Percentiles rank a stretch among this genome's conserved stretches.
phyloP scores from a whole-genome alignment of 2,329 filamentous ascomycete genomes.

The Alternaria arborescens region DNA sequence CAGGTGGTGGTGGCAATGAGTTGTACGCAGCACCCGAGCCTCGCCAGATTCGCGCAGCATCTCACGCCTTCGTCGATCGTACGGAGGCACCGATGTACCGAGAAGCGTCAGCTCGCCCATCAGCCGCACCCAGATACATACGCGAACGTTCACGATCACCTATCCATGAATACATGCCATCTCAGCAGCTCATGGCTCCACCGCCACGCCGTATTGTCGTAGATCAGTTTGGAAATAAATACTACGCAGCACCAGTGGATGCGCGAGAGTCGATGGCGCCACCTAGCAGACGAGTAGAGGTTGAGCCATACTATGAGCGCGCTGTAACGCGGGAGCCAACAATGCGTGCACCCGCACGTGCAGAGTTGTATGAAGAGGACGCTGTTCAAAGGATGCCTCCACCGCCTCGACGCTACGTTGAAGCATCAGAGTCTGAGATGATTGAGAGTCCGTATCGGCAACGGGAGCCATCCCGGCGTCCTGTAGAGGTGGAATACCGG shows the following conservation, averaged over 20 bases:
- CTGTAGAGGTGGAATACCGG: slow-evolving; percentile 49
- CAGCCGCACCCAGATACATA: slow-evolving; percentile 49
- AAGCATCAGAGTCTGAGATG: slow-evolving; percentile 67
- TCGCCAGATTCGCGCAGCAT: slow-evolving; percentile 52
- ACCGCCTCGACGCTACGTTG: slow-evolving; percentile 61
- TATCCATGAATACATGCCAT: slow-evolving; percentile 49
- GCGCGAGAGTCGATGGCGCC: slow-evolving; percentile 65
- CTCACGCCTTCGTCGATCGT: slow-evolving; percentile 54
- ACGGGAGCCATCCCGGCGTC: slow-evolving; percentile 66
- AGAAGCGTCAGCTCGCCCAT: slow-evolving; percentile 51
- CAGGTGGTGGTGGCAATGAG: slow-evolving; percentile 41
- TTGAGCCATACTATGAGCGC: slow-evolving; percentile 73
- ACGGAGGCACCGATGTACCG: slow-evolving; percentile 47
- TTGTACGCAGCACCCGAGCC: slow-evolving; percentile 51
- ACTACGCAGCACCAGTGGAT: slow-evolving; percentile 65
- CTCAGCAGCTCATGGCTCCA: slow-evolving; percentile 54
- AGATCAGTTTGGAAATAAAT: slow-evolving; percentile 85
- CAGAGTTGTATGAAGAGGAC: slow-evolving; percentile 59
- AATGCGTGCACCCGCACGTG: slow-evolving; percentile 58
- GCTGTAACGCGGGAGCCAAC: slow-evolving; percentile 62
- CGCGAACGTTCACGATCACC: slow-evolving; percentile 55
- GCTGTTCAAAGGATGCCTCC: slow-evolving; percentile 53
- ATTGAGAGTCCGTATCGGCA: slow-evolving; percentile 65
- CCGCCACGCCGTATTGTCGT: slow-evolving; percentile 74
- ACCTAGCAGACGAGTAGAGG: slow-evolving; percentile 58